phyloP scores from a whole-genome alignment of 2,329 filamentous ascomycete species.

The Harringtonia lauricola region DNA sequence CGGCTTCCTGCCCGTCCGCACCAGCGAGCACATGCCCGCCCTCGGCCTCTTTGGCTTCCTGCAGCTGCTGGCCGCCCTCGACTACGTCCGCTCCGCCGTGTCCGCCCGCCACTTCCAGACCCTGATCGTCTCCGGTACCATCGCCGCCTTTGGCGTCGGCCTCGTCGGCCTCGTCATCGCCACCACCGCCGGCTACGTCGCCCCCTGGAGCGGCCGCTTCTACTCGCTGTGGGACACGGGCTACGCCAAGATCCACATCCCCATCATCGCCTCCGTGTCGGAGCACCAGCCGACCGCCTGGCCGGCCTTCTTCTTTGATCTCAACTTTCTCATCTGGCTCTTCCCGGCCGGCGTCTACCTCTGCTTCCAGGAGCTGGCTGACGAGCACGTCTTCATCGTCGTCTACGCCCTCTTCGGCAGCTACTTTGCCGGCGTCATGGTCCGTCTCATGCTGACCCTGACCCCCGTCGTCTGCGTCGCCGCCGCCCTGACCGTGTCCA shows the following conservation, averaged over 20 bases:
- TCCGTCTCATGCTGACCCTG: slow-evolving; percentile 93
- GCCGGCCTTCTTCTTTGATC: slow-evolving; percentile 98
- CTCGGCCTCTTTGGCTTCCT: slow-evolving; percentile 92
- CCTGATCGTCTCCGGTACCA: slow-evolving; percentile 63
- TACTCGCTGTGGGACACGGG: slow-evolving; percentile 98
- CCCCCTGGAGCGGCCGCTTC: slow-evolving; percentile 96
- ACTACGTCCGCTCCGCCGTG: slow-evolving; percentile 80
- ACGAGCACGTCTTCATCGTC: slow-evolving; percentile 96
- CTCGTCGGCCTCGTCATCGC: slow-evolving; percentile 72
- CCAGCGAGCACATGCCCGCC: slow-evolving; percentile 97
- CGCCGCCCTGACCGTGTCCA: slow-evolving; percentile 77
- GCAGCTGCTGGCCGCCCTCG: slow-evolving; percentile 84
- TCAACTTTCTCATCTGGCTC: slow-evolving; percentile 97
- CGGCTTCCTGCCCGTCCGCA: slow-evolving; percentile 90
- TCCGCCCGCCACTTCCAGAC: slow-evolving; percentile 91
- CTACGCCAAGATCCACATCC: slow-evolving; percentile 98
- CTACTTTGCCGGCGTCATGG: slow-evolving; percentile 99
- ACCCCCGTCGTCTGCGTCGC: slow-evolving; percentile 95
- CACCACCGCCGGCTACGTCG: slow-evolving; percentile 82
- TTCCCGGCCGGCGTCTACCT: slow-evolving; percentile 77
- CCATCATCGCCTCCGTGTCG: slow-evolving; percentile 98
- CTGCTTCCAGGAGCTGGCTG: slow-evolving; percentile 86
- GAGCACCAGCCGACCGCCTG: slow-evolving; percentile 98
- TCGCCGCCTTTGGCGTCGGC: slow-evolving; percentile 62
- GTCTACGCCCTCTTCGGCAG: slow-evolving; percentile 95